Evolutionary conservation across 192 early-diverging fungal species (phyloP), one percentile per base, ranked within the genome.

Genomic region (Chytriomyces sp.): DNA sequence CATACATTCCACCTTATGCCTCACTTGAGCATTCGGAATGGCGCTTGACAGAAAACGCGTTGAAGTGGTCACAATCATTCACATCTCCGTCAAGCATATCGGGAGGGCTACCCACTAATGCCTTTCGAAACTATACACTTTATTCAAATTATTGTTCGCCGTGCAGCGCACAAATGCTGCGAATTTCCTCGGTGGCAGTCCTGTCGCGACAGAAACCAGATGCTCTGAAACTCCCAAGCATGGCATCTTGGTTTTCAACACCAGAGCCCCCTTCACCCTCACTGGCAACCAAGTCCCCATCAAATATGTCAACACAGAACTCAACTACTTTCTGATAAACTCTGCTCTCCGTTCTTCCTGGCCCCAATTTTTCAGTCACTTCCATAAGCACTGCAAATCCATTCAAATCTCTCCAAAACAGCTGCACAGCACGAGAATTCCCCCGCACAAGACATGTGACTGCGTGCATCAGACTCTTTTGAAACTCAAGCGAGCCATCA

Each of bases 401-500:
- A 47, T 35, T 35, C 35, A 10, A 45, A 2, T 65, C 24, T 26
- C 20, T 49, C 62, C 46, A 64, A 75, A 75, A 75, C 49, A 66
- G 47, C 8, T 50, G 61, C 3, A 50, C 23, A 50, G 62, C 16
- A 47, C 28, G 48, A 20, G 45, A 20, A 50, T 64, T 65, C 10
- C 73, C 73, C 13, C 73, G 61, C 49, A 66, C 49, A 49, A 66
- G 47, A 13, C 28, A 35, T 26, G 73, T 50, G 9, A 53, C 47
- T 9, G 73, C 61, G 35, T 65, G 47, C 10, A 65, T 16, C 13
- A 75, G 26, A 53, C 73, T 75, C 73, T 75, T 75, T 35, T 35
- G 35, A 35, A 35, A 35, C 35, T 35, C 35, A 35, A 35, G 35
- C 0, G 35, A 35, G 6, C 48, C 10, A 16, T 23, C 62, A 18